Conservation (phyloP, 2,329 filamentous ascomycete genomes). For the Aureobasidium sp. region DNA sequence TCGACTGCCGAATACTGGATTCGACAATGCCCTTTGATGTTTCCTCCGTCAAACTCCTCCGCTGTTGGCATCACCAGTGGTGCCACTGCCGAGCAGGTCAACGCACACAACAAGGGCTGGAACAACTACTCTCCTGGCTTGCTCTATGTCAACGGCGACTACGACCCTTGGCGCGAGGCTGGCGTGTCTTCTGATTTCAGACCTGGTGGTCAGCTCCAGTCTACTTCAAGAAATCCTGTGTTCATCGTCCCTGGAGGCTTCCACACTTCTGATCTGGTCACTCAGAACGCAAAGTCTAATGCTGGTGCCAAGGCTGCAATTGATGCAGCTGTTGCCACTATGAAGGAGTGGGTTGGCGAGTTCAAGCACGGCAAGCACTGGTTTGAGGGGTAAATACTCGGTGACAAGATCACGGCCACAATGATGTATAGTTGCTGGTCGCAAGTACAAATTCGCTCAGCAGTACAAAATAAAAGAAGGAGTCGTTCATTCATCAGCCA, state of each 20-base stretch:
- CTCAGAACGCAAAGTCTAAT: slow-evolving; percentile 43
- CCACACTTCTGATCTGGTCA: slow-evolving; percentile 50
- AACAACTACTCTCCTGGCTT: slow-evolving; percentile 43
- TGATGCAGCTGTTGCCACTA: slow-evolving; percentile 43
- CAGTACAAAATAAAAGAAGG: too few species aligned
- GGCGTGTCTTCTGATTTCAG: slow-evolving; percentile 48
- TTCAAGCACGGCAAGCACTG: slow-evolving; percentile 25
- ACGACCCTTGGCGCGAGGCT: slow-evolving; percentile 53
- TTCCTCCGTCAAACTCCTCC: slow-evolving; percentile 46
- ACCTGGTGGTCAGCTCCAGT: slow-evolving; percentile 47
- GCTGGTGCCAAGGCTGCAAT: slow-evolving; percentile 43
- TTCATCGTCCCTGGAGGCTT: slow-evolving; percentile 47
- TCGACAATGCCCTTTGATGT: slow-evolving; percentile 49
- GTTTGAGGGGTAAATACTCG: neutral
- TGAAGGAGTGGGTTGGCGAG: slow-evolving; percentile 49
- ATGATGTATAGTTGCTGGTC: too few species aligned
- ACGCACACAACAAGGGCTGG: slow-evolving; percentile 53
- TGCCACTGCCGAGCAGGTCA: slow-evolving; percentile 44
- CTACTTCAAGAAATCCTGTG: slow-evolving; percentile 43
- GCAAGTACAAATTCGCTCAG: too few species aligned
- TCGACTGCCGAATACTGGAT: slow-evolving; percentile 48
- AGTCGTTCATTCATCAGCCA: too few species aligned
- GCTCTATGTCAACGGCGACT: slow-evolving; percentile 53
- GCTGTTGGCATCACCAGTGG: slow-evolving; percentile 45
- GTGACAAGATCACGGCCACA: too few species aligned